Percentiles rank a stretch among this genome's conserved stretches.
Evolutionary conservation across 1,284 basidiomycete genomes (phyloP).

Genomic region (Leccinum variabile): DNA sequence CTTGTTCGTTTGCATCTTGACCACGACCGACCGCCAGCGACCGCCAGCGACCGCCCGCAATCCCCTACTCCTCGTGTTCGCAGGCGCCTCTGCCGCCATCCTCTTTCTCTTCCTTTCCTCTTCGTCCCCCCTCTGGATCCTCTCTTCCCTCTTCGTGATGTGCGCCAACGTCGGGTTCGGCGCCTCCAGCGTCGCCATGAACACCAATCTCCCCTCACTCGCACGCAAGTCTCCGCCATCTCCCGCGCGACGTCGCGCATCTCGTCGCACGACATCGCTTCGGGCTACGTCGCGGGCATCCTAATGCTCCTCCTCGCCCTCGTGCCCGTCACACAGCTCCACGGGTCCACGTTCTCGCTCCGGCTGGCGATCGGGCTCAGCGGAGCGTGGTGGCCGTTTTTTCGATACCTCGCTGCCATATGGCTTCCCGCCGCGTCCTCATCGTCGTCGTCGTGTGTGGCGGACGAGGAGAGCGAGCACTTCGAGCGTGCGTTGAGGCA

Average conservation of each 20-base stretch:
- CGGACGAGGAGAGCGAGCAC: slow-evolving; percentile 1
- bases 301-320: slow-evolving; percentile 68
- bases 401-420: slow-evolving; percentile 66
- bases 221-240: slow-evolving; percentile 62
- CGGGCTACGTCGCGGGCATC: slow-evolving; percentile 82
- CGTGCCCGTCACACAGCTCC: slow-evolving; percentile 63
- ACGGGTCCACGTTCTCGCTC: slow-evolving; percentile 73
- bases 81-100: slow-evolving; percentile 66
- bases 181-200: slow-evolving; percentile 83
- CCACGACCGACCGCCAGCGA: slow-evolving; percentile 46
- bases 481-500: slow-evolving; percentile 40
- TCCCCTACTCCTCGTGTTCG: slow-evolving; percentile 68
- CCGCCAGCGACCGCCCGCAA: slow-evolving; percentile 57
- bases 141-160: slow-evolving; percentile 64
- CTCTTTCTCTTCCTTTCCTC: slow-evolving; percentile 76
- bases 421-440: slow-evolving; percentile 56
- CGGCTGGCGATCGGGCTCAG: slow-evolving; percentile 78
- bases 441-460: not conserved
- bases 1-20: not conserved
- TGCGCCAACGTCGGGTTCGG: slow-evolving; percentile 83
- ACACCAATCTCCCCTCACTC: slow-evolving; percentile 81
- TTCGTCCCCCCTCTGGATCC: slow-evolving; percentile 61
- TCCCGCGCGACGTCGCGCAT: slow-evolving; percentile 75
- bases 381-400: slow-evolving; percentile 86
- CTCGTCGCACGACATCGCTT: slow-evolving; percentile 79